A percentile compares a stretch with the other conserved stretches of the same genome.
These are phyloP conservation scores for Syzygium aqueum DNA, from an alignment of 345 rosid species.

Conservation along the genomic window DNA sequence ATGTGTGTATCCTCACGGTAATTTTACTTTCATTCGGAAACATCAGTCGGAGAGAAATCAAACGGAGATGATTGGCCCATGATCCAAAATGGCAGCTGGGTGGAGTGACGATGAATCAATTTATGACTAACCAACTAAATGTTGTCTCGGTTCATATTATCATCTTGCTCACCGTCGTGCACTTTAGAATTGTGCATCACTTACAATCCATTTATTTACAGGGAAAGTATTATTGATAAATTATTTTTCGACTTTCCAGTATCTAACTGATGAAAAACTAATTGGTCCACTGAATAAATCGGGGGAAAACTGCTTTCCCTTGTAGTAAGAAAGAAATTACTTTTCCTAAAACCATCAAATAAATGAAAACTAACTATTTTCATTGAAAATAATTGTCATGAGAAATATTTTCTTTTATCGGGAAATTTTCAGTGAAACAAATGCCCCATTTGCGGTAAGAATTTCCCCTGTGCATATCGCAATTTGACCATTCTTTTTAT, in stretches of 20 bases:
- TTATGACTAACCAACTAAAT: not conserved
- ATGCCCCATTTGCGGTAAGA: not conserved
- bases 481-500: not conserved
- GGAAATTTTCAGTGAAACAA: not conserved
- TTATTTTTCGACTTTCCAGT: rapidly evolving
- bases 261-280: not conserved
- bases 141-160: too few relatives aligned
- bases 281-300: too few relatives aligned
- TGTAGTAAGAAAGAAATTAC: not conserved
- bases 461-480: not conserved
- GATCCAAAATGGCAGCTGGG: not conserved
- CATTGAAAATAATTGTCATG: not conserved
- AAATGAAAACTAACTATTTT: not conserved
- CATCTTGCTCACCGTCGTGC: not conserved
- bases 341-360: rapidly evolving
- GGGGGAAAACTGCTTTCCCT: not conserved
- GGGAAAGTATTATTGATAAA: not conserved
- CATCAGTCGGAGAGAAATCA: rapidly evolving
- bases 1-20: too few relatives aligned
- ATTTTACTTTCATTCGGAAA: not conserved
- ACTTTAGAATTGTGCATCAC: not conserved
- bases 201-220: not conserved
- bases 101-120: not conserved
- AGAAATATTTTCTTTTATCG: not conserved
- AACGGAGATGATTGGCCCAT: not conserved